These are phyloP conservation scores for Babesia bigemina DNA, from an alignment of 169 alveolate genomes.

Conservation along the genomic window DNA sequence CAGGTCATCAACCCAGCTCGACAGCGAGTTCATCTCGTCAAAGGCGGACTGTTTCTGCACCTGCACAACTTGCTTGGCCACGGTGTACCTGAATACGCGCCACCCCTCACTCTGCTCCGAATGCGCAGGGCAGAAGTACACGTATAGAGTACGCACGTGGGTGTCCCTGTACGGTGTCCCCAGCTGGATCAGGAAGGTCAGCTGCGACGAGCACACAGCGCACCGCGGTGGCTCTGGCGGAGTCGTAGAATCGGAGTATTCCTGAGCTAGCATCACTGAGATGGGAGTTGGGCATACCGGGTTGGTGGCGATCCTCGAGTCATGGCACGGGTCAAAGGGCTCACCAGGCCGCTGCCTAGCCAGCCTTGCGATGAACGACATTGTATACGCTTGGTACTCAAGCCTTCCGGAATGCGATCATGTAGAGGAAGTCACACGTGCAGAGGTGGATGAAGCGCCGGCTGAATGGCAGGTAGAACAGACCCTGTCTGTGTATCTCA, in stretches of 20 bases:
- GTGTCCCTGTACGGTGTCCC: conserved; percentile 17
- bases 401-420: conserved; percentile 52
- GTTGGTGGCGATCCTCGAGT: conserved; percentile 29
- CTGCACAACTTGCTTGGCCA: neutral
- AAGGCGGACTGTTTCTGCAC: conserved; percentile 15
- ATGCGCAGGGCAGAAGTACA: conserved; percentile 52
- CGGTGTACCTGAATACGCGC: conserved; percentile 25
- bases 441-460: conserved; percentile 55
- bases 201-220: conserved; percentile 17
- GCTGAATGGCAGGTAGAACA: conserved; percentile 52
- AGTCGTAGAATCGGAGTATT: neutral
- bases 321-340: conserved; percentile 41
- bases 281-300: conserved; percentile 39
- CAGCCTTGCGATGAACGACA: conserved; percentile 46
- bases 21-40: conserved; percentile 31
- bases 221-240: conserved; percentile 11
- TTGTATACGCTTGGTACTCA: neutral
- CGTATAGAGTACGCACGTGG: conserved; percentile 9
- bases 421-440: conserved; percentile 51
- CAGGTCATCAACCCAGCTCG: conserved; percentile 36
- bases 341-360: conserved; percentile 37
- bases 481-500: conserved; percentile 42
- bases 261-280: neutral
- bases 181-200: conserved; percentile 58
- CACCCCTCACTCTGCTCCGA: conserved; percentile 38